These are phyloP conservation scores for Backusella luteola DNA, from an alignment of 192 early-diverging fungal species.

Conservation along the genomic window DNA sequence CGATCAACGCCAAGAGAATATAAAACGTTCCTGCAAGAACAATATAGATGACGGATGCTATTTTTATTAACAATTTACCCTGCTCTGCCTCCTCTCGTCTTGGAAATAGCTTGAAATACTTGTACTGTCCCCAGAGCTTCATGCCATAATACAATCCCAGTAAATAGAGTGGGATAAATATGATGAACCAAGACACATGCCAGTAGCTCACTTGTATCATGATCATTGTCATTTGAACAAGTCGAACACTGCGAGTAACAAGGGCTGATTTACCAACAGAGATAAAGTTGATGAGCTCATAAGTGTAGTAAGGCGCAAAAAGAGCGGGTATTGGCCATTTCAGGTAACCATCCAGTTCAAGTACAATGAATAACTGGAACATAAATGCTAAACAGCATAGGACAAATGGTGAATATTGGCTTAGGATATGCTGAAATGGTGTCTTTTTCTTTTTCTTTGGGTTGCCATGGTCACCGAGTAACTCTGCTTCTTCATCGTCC, in stretches of 20 bases:
- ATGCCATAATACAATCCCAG: constrained; percentile 50
- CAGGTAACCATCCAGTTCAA: constrained; percentile 61
- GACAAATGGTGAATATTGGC: neutral
- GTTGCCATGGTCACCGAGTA: neutral
- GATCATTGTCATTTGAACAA: constrained; percentile 33
- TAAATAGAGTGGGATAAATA: constrained; percentile 65
- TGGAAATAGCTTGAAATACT: constrained; percentile 24
- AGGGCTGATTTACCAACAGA: constrained; percentile 11
- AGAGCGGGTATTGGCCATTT: constrained; percentile 58
- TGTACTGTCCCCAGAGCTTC: constrained; percentile 39
- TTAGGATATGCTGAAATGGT: neutral
- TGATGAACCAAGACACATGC: constrained; percentile 52
- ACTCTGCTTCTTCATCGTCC: constrained; percentile 38
- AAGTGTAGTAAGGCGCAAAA: constrained; percentile 73
- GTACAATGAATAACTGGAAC: constrained; percentile 73
- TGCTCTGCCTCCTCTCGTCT: constrained; percentile 35
- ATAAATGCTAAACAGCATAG: constrained; percentile 43
- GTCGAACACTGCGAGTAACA: neutral
- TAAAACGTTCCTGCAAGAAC: constrained; percentile 37
- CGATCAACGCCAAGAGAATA: constrained; percentile 48
- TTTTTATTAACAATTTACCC: constrained; percentile 41
- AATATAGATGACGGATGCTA: constrained; percentile 23
- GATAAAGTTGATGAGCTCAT: constrained; percentile 66
- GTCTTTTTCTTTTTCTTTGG: neutral
- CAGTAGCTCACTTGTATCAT: constrained; percentile 48